Evolutionary conservation across 768 basidiomycete genomes (phyloP), one percentile per base, ranked within the genome.

Genomic region (Leccinum olivaceopallidum): DNA sequence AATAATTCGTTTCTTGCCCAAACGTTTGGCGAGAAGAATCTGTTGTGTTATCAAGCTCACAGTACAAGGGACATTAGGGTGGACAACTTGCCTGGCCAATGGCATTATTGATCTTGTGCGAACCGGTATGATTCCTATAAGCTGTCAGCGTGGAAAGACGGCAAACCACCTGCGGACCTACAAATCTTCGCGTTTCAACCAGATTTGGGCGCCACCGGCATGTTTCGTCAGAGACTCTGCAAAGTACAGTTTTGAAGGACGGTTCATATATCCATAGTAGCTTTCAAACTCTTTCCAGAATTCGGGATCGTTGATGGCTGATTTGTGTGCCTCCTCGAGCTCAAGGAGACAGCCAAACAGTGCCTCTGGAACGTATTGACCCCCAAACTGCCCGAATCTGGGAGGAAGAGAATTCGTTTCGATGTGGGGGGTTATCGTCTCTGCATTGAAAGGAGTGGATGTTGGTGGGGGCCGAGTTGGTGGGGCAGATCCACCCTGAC

Each of bases 21-120:
- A 78, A 50, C 97, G 86, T 51, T 85, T 84, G n/a, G 97, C 97
- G 28, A 99, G 85, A 18, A 99, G 81, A 62, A 98, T 95, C 90
- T 96, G 26, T 52, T n/a, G 37, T 26, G 20, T 30, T 37, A 26
- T 57, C 16, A 62, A 37, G 42, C 24, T 50, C 10, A 14, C 36
- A 36, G n/a, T 13, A 20, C n/a, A 51, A 44, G 16, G 34, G n/a
- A 44, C 16, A 26, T n/a, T 12, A 44, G 39, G 16, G 18, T 12
- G 28, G 4, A n/a, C 49, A 3, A 69, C 79, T 63, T 67, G 87
- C 90, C 82, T 96, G 95, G 37, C 97, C 97, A 60, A 99, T 89
- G 24, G 96, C 96, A 73, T 99, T 99, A 77, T 98, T 98, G 71
- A 99, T 98, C 76, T 98, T 99, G 77, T 99, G 97, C 10, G 95